Base-by-base conservation (phyloP, 345 rosid species). In the Boechera retrofracta region DNA sequence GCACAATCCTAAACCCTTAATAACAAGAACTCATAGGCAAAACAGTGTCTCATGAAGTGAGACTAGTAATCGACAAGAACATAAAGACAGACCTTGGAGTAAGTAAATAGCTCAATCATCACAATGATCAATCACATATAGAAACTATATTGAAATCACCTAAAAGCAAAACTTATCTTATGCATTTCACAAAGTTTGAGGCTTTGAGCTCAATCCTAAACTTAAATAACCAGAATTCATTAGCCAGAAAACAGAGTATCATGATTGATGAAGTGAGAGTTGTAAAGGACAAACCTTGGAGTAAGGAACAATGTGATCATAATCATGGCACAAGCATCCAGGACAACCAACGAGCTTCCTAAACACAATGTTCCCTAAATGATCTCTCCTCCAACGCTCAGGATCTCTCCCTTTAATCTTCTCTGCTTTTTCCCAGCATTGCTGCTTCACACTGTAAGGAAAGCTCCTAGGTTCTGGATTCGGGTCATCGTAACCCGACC, bases 391-490 rank as follows among this genome's bases (percentile, higher is more conserved):
- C 98, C 98, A 94, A 18, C 97, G 86, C 57, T 82, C 89, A 6
- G 97, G 88, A 86, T 92, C 90, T 7, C 98, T 83, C 7, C 98
- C 97, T 74, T 81, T 89, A 39, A 94, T 83, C 85, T 82, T 90
- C 83, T 94, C 98, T 0, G 98, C 95, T 76, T 94, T 92, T 15
- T 88, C 94, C 98, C 98, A 94, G 82, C 99, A 94, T 81, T 90
- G 95, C 80, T 90, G 97, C 85, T 90, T 92, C 85, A 92, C 97
- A 53, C 79, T 82, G 84, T 90, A 80, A 31, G 97, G 93, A 62
- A 94, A 94, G 70, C 92, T 90, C 77, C 98, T 84, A 10, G 96
- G 97, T 51, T 92, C 89, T 2, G 87, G 71, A 80, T 68, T 67
- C 51, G 73, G 67, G 82, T 81, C 82, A 29, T 83, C 88, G 28